These are phyloP conservation scores for Diaporthe amygdali DNA, from an alignment of 2,329 filamentous ascomycete species.

Conservation along the genomic window DNA sequence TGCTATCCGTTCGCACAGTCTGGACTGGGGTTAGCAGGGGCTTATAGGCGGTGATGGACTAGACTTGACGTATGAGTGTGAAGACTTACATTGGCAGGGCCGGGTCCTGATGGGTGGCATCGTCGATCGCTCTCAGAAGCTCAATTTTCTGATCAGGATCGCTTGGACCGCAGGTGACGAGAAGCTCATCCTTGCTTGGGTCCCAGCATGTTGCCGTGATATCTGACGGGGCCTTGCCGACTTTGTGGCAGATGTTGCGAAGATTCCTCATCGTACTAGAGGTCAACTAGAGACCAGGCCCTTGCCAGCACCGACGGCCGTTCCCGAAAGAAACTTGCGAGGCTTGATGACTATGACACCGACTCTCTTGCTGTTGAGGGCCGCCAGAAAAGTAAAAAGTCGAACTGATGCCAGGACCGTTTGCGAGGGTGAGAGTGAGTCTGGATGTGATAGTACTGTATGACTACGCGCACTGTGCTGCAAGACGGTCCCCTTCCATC, in stretches of 20 bases:
- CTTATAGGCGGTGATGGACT: not conserved
- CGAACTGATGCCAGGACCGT: not conserved
- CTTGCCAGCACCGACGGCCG: not conserved
- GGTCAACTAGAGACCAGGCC: conserved; percentile 15
- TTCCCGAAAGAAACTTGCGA: not conserved
- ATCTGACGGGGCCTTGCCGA: conserved; percentile 64
- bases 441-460: not conserved
- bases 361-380: not conserved
- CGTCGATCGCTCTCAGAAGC: conserved; percentile 61
- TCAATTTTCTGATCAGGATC: conserved; percentile 74
- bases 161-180: conserved; percentile 86
- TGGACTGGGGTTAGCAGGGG: conserved; percentile 17
- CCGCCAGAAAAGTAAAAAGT: not conserved
- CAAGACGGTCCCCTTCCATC: not conserved
- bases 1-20: conserved; percentile 59
- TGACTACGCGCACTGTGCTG: conserved; percentile 7
- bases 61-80: not conserved
- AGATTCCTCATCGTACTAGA: conserved; percentile 80
- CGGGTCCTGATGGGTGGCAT: conserved; percentile 33
- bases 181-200: conserved; percentile 73
- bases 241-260: conserved; percentile 74
- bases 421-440: not conserved
- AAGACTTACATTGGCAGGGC: conserved; percentile 42
- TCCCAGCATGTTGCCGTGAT: conserved; percentile 88
- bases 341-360: conserved; percentile 19